phyloP scores from a whole-genome alignment of 2,329 filamentous ascomycete genomes.

The Domatiomyces catenatus region DNA sequence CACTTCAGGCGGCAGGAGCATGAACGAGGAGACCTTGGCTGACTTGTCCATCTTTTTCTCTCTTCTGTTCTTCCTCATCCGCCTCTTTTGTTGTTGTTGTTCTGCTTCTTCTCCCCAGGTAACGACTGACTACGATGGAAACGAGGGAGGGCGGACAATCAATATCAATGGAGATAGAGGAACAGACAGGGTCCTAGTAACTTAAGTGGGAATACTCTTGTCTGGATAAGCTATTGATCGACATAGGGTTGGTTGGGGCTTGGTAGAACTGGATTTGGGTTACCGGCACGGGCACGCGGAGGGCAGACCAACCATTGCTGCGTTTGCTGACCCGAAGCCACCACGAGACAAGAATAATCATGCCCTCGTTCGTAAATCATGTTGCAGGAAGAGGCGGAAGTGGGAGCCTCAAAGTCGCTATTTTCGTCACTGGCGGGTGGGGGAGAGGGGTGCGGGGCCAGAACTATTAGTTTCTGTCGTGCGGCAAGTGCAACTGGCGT shows the following conservation, averaged over 20 bases:
- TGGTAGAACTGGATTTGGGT: background rate
- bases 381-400: background rate
- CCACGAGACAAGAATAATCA: background rate
- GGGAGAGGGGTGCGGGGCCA: background rate
- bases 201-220: background rate
- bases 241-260: background rate
- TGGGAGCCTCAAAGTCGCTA: background rate
- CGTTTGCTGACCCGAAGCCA: background rate
- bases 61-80: background rate
- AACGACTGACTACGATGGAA: background rate
- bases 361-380: too few relatives aligned
- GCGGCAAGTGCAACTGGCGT: too few relatives aligned
- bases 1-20: constrained; percentile 1
- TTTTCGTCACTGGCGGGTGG: background rate
- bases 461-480: background rate
- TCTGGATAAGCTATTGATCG: background rate
- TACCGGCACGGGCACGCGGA: background rate
- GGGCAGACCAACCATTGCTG: background rate
- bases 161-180: background rate
- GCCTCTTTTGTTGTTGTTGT: too few relatives aligned
- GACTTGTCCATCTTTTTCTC: background rate
- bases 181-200: background rate
- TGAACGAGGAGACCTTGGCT: background rate
- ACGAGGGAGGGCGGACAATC: background rate
- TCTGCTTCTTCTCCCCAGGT: background rate